Evolutionary conservation across 768 basidiomycete species (phyloP), one percentile per base, ranked within the genome.

Genomic region (Suillus weaverae): DNA sequence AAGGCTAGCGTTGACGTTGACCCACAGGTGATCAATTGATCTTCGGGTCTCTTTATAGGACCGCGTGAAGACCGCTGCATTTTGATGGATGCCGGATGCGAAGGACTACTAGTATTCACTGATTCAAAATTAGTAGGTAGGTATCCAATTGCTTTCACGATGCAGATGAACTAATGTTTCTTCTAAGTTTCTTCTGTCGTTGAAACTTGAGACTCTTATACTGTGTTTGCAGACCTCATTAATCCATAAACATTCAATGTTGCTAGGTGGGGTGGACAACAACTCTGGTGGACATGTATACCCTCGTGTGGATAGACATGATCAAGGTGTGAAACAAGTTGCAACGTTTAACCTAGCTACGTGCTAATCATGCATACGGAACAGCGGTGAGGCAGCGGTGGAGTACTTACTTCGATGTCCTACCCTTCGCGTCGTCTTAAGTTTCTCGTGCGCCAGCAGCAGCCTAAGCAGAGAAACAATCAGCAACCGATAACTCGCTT

Each of bases 401-500:
- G 16, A 20, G 18, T 41, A 6, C 7, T 59, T 59, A 59, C 18
- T 59, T 59, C 16, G 56, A 39, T 38, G 32, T 41, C 18, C 26
- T 59, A 32, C 63, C 70, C 61, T 66, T 61, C 44, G 66, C 4
- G 20, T 76, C 65, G 10, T 71, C 64, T 10, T 60, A 67, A 3
- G 70, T 62, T 57, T 71, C 69, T 41, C 69, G 64, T 9, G 66
- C 69, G 20, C 66, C 66, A 1, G 69, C 43, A 8, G 33, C 53
- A 26, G 69, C 68, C 67, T 75, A 53, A 11, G 11, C 18, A 6
- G 41, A 59, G 32, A 20, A 46, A 16, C 2, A 9, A 33, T 16
- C 9, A 41, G n/a, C 5, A 14, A 33, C 39, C 36, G 8, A 22
- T 46, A 9, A 13, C 20, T 5, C 16, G 3, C 20, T 26, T 18